Percentiles rank a stretch among this genome's conserved stretches.
Conservation (phyloP, 139 green algal genomes). For the Chlamydomonas sphaeroides region DNA sequence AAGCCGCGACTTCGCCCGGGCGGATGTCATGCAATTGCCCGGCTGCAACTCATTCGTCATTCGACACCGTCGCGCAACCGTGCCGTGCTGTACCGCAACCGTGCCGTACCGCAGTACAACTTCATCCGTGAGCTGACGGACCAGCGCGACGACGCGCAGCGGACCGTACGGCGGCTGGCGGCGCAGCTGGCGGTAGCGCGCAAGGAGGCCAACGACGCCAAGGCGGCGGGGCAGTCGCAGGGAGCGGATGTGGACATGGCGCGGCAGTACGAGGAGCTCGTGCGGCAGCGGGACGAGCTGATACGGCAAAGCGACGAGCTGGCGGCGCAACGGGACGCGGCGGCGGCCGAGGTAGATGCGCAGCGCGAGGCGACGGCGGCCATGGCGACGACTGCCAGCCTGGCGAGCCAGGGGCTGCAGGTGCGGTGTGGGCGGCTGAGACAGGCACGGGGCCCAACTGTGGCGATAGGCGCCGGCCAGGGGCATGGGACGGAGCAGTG, state of each 20-base stretch:
- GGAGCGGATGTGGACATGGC: not conserved
- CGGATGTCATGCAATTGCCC: not conserved
- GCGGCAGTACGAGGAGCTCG: not conserved
- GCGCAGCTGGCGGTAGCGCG: too few relatives aligned
- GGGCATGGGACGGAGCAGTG: too few relatives aligned
- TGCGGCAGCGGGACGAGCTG: not conserved
- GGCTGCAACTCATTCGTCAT: not conserved
- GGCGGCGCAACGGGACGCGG: not conserved
- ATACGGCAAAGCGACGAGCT: not conserved
- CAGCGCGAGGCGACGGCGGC: too few relatives aligned
- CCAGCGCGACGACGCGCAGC: constrained; percentile 32
- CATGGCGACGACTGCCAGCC: too few relatives aligned
- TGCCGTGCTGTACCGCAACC: not conserved
- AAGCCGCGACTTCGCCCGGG: too few relatives aligned
- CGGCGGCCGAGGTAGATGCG: not conserved
- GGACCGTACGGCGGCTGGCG: too few relatives aligned
- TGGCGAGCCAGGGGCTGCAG: too few relatives aligned
- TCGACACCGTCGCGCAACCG: not conserved
- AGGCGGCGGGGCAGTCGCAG: too few relatives aligned
- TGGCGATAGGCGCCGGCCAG: too few relatives aligned
- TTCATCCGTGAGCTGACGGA: not conserved
- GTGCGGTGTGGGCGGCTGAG: too few relatives aligned
- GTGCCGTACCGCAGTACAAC: not conserved
- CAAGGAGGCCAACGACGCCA: not conserved
- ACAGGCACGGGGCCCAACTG: too few relatives aligned